phyloP scores from a whole-genome alignment of 1,284 basidiomycete genomes.

The Thecaphora frezii region DNA sequence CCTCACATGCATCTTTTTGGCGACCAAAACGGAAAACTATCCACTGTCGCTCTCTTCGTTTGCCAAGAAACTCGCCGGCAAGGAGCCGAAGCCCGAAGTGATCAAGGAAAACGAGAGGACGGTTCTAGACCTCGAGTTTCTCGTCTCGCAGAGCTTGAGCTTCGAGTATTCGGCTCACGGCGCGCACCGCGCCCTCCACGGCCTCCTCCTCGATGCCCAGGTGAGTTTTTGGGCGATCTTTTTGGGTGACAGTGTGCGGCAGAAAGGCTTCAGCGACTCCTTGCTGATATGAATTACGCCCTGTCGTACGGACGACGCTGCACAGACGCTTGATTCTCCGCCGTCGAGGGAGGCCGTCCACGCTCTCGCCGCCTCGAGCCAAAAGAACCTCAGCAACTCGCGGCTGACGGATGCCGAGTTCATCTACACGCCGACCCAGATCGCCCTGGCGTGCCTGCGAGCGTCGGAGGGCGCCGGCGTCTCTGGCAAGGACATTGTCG shows the following conservation, averaged over 20 bases:
- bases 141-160: constrained; percentile 85
- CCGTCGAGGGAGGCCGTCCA: constrained; percentile 22
- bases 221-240: not conserved
- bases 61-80: constrained; percentile 61
- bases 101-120: constrained; percentile 67
- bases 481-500: constrained; percentile 63
- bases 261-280: too few species aligned
- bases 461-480: not conserved
- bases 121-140: constrained; percentile 89
- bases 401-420: constrained; percentile 89
- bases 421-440: constrained; percentile 87
- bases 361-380: constrained; percentile 21
- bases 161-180: constrained; percentile 95
- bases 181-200: constrained; percentile 83
- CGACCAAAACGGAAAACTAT: constrained; percentile 93
- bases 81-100: constrained; percentile 70
- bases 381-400: constrained; percentile 61
- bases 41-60: constrained; percentile 84
- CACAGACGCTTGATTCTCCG: constrained; percentile 33
- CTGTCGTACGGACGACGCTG: too few species aligned
- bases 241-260: too few species aligned
- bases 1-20: constrained; percentile 83
- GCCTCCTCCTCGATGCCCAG: constrained; percentile 86
- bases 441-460: constrained; percentile 77
- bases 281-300: too few species aligned